Conservation (phyloP, 176 grass and related monocot genomes). For the Alopecurus myosuroides region DNA sequence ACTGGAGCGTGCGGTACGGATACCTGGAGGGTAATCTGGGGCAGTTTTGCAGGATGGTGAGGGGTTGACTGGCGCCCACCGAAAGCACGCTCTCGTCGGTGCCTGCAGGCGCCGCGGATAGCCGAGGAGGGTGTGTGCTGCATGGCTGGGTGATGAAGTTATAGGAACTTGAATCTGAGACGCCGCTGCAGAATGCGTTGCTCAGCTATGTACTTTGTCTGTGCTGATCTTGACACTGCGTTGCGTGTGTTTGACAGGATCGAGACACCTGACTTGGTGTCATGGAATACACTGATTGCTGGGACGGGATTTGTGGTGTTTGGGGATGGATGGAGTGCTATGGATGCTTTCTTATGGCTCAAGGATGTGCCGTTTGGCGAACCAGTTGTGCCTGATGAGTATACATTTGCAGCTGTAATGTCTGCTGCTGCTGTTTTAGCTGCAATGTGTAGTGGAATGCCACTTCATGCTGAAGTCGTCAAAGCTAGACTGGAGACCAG, state of each 20-base stretch:
- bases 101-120: slow-evolving; percentile 22
- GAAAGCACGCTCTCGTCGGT: slow-evolving; percentile 51
- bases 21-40: slow-evolving; percentile 25
- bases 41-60: slow-evolving; percentile 53
- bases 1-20: slow-evolving; percentile 59
- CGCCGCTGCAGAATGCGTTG: slow-evolving; percentile 63
- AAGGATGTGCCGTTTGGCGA: slow-evolving; percentile 7
- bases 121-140: slow-evolving; percentile 37
- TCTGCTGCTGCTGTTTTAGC: slow-evolving; percentile 57
- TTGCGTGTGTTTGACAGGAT: slow-evolving; percentile 57
- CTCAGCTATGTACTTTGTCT: slow-evolving; percentile 73
- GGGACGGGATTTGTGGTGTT: slow-evolving; percentile 55
- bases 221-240: slow-evolving; percentile 46
- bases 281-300: slow-evolving; percentile 81
- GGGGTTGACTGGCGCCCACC: slow-evolving; percentile 28
- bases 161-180: slow-evolving; percentile 52
- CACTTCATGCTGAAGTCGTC: slow-evolving; percentile 61
- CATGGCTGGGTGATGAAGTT: slow-evolving; percentile 74
- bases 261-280: slow-evolving; percentile 53
- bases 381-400: slow-evolving; percentile 54
- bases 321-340: slow-evolving; percentile 47
- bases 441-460: slow-evolving; percentile 52
- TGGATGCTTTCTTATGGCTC: slow-evolving; percentile 52
- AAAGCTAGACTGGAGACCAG: slow-evolving; percentile 53
- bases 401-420: slow-evolving; percentile 68